Evolutionary conservation across 2,329 filamentous ascomycete genomes (phyloP).

Genomic region (Aspergillus puulaauensis): DNA sequence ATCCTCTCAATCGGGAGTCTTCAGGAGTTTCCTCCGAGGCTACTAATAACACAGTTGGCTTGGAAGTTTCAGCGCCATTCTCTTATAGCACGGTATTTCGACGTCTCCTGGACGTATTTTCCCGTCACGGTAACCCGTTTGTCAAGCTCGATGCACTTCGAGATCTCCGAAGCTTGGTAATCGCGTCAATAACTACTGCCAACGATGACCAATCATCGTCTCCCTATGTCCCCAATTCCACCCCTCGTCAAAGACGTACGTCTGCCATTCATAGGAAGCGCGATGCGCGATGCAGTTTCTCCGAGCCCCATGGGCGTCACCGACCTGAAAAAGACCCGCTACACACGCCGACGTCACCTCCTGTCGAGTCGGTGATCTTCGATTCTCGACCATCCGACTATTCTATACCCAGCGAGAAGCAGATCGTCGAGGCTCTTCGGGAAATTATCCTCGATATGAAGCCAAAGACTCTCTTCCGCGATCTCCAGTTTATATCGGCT

Average conservation of each 20-base stretch:
- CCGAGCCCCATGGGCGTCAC: constrained; percentile 20
- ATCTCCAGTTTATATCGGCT: constrained; percentile 69
- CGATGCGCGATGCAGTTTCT: constrained; percentile 33
- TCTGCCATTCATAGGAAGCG: constrained; percentile 16
- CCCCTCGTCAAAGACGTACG: constrained; percentile 6
- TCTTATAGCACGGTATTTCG: constrained; percentile 79
- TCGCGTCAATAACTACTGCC: constrained; percentile 67
- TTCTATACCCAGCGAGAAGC: constrained; percentile 58
- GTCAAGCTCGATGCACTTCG: constrained; percentile 79
- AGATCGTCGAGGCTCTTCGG: constrained; percentile 65
- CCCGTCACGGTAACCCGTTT: constrained; percentile 83
- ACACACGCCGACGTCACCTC: constrained; percentile 23
- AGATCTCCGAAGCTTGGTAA: constrained; percentile 78
- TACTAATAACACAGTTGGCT: neutral
- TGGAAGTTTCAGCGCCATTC: constrained; percentile 53
- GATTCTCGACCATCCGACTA: constrained; percentile 43
- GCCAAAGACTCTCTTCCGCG: constrained; percentile 78
- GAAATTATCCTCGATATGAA: constrained; percentile 68
- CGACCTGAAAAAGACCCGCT: constrained; percentile 17
- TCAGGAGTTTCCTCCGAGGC: neutral
- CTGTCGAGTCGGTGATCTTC: constrained; percentile 31
- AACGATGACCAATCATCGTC: constrained; percentile 36
- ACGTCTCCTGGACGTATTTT: constrained; percentile 79
- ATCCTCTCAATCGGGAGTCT: constrained; percentile 15
- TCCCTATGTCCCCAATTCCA: constrained; percentile 1